Base-by-base conservation (phyloP, 495 filamentous ascomycete species). In the Xylaria longipes region DNA sequence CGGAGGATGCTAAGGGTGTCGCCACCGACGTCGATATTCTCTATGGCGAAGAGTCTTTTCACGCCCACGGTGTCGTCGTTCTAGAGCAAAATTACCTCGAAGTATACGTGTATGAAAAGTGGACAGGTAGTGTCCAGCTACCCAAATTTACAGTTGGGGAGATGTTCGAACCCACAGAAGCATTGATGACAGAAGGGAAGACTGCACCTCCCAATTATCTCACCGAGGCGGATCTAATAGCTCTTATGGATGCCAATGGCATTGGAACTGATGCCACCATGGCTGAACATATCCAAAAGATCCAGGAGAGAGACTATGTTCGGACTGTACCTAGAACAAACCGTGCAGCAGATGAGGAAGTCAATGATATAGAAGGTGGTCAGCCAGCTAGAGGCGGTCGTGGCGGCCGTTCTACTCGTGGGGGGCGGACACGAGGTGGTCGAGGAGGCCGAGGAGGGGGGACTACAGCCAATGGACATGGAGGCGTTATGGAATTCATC, bases 251-350 rank as follows among this genome's bases (percentile, higher is more conserved):
- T 82, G 95, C 93, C 20, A 98, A 99, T 79, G 96, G 96, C 14
- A 99, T 99, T 75, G 96, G 96, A 20, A 99, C 96, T 5, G 96
- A 99, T 82, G 96, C 96, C 14, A 98, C 96, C 0, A 99, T 99
- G 97, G 95, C 96, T 0, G 96, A 99, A 74, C 96, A 99, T 78
- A 98, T 99, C 76, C 89, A 92, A 54, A 98, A 97, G 78, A 95
- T 99, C 79, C 94, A 97, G 80, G 90, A 95, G 50, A 84, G 96
- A 37, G 83, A 93, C 60, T 99, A 99, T 77, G 94, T 94, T 31
- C 87, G 87, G 54, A 89, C 89, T 3, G 82, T 89, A 39, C 79
- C 87, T n/a, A 88, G 89, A 60, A 79, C 76, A 5, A 76, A 62
- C 17, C 75, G 60, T 15, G 35, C 76, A 65, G 35, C 76, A 65